These are phyloP conservation scores for Pichia sp. DNA, from an alignment of 1,139 yeast genomes.

Conservation along the genomic window DNA sequence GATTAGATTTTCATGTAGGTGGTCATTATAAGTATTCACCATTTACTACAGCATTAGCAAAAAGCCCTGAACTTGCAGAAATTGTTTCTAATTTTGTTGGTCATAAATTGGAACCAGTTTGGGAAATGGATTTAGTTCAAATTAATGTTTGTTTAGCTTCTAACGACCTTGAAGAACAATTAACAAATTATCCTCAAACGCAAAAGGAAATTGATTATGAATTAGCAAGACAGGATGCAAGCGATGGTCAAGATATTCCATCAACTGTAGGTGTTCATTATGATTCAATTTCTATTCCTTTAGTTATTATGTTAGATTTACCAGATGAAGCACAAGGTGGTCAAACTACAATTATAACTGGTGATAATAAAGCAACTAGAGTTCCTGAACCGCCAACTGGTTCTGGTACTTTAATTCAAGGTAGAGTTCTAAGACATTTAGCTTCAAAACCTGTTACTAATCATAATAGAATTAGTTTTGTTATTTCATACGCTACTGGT, in stretches of 20 bases:
- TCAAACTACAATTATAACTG: slow-evolving; percentile 33
- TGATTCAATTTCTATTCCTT: slow-evolving; percentile 32
- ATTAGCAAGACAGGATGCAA: slow-evolving; percentile 15
- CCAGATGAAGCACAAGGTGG: slow-evolving; percentile 33
- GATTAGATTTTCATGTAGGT: slow-evolving; percentile 33
- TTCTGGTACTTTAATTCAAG: slow-evolving; percentile 34
- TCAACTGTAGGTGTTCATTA: slow-evolving; percentile 32
- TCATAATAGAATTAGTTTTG: slow-evolving; percentile 31
- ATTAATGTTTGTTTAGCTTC: slow-evolving; percentile 33
- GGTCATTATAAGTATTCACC: slow-evolving; percentile 31
- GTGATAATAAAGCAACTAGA: slow-evolving; percentile 29
- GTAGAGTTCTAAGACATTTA: slow-evolving; percentile 34
- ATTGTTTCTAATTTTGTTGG: slow-evolving; percentile 30
- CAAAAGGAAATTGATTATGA: slow-evolving; percentile 19
- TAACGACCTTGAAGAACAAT: slow-evolving; percentile 19
- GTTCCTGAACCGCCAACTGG: slow-evolving; percentile 35
- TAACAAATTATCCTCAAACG: slow-evolving; percentile 12
- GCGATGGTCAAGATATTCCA: slow-evolving; percentile 25
- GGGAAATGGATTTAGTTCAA: slow-evolving; percentile 32
- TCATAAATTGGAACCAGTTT: slow-evolving; percentile 27
- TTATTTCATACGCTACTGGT: slow-evolving; percentile 28
- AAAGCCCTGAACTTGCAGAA: slow-evolving; percentile 23
- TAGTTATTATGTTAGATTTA: slow-evolving; percentile 34
- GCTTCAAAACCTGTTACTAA: slow-evolving; percentile 35
- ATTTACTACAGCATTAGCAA: slow-evolving; percentile 30